Base-by-base conservation (phyloP, 2,329 filamentous ascomycete genomes). In the Fusarium udum region DNA sequence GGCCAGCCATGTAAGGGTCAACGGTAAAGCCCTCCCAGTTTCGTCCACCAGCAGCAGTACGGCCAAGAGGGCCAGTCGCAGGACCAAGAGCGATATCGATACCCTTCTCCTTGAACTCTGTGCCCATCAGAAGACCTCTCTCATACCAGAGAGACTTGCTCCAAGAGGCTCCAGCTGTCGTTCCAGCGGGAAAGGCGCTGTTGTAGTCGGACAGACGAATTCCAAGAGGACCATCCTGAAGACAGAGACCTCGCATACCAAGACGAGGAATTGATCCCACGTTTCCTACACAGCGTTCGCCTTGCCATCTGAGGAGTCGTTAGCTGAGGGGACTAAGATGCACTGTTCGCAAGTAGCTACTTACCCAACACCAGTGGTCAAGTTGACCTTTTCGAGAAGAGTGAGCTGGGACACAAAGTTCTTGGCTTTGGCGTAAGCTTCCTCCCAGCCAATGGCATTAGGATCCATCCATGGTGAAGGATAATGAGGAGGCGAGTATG, bases 301-400 rank as follows among this genome's bases (percentile, higher is more conserved):
- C 84, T 81, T 79, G 77, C 82, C 80, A 83, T n/a, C 84, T 84
- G 37, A 48, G 7, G 2, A 20, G 3, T 16, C 7, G 53, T 71
- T 40, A 73, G 69, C 10, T 10, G 13, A 48, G 18, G 26, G 7
- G 8, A 7, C n/a, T 3, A 3, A 59, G 4, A 13, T 6, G 3
- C 18, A 11, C 7, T 26, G 7, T 18, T 57, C 14, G 14, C 16
- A 8, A 3, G 4, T 10, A 60, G 24, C 11, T 10, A 84, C 90
- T 81, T 84, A 95, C 89, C 95, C 95, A 72, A 92, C 89, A 81
- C 95, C 95, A 2, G 95, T 98, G 6, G 95, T 98, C 73, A 99
- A 82, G 82, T 98, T 98, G 82, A 98, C 94, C 85, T 97, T 98
- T 82, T 98, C 95, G 16, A 91, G 80, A 40, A 97, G 86, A 2